These are phyloP conservation scores for Oryza coarctata DNA, from an alignment of 176 grass and related monocot genomes.

Conservation along the genomic window DNA sequence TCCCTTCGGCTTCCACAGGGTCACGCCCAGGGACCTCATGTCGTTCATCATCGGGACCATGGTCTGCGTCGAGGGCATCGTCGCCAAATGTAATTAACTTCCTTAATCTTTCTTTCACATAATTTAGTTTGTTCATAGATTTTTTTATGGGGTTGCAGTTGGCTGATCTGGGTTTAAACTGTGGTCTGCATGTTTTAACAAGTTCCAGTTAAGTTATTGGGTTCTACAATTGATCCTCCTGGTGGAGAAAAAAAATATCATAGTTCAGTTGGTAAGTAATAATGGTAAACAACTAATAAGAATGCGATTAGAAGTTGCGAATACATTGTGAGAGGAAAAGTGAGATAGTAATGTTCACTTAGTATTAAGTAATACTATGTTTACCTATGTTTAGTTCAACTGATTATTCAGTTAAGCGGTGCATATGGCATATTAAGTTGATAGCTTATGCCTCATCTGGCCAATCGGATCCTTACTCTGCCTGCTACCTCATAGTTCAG, in stretches of 20 bases:
- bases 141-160: background rate
- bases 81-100: constrained; percentile 80
- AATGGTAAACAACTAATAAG: background rate
- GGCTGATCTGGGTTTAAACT: background rate
- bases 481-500: background rate
- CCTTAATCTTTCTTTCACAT: background rate
- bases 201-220: background rate
- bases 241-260: background rate
- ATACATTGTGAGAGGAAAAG: background rate
- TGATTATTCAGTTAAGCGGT: background rate
- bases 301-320: no score
- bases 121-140: background rate
- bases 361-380: background rate
- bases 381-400: background rate
- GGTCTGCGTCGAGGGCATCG: constrained; percentile 97
- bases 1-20: constrained; percentile 89
- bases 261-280: background rate
- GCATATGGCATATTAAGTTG: background rate
- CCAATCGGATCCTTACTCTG: background rate
- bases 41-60: constrained; percentile 94
- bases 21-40: constrained; percentile 64
- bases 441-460: background rate
- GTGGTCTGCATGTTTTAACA: background rate
- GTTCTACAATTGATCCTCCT: background rate
- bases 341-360: background rate